Evolutionary conservation across 169 alveolate genomes (phyloP).

Genomic region (Plasmodium ovale): DNA sequence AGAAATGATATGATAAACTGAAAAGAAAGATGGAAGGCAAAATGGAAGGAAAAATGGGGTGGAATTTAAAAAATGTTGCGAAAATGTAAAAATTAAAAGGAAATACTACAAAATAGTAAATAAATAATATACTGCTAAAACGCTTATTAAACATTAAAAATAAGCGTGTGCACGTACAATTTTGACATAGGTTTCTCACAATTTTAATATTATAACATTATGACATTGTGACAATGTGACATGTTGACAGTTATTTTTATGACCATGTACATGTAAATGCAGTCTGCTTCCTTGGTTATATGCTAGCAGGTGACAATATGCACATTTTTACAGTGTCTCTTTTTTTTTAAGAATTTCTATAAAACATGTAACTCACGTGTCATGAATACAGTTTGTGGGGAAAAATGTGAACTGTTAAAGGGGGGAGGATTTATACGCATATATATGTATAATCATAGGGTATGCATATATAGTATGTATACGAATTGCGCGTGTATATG

Average conservation of each 20-base stretch:
- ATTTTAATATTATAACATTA: too few relatives aligned
- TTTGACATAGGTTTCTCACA: not conserved
- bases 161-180: not conserved
- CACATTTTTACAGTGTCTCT: not conserved
- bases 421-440: not conserved
- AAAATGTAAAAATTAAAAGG: slow-evolving; percentile 1
- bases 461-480: too few relatives aligned
- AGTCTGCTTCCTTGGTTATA: not conserved
- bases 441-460: not conserved
- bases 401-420: not conserved
- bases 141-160: not conserved
- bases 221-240: too few relatives aligned
- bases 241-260: too few relatives aligned
- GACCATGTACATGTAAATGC: too few relatives aligned
- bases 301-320: not conserved
- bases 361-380: not conserved
- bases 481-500: too few relatives aligned
- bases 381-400: not conserved
- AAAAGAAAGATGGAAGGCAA: too few relatives aligned
- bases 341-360: not conserved
- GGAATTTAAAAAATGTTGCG: too few relatives aligned
- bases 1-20: slow-evolving; percentile 3
- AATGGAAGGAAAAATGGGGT: too few relatives aligned
- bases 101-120: too few relatives aligned
- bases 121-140: too few relatives aligned